Evolutionary conservation across 148 eudicot genomes (phyloP), one percentile per base, ranked within the genome.

Genomic region (Heliamphora exappendiculata): DNA sequence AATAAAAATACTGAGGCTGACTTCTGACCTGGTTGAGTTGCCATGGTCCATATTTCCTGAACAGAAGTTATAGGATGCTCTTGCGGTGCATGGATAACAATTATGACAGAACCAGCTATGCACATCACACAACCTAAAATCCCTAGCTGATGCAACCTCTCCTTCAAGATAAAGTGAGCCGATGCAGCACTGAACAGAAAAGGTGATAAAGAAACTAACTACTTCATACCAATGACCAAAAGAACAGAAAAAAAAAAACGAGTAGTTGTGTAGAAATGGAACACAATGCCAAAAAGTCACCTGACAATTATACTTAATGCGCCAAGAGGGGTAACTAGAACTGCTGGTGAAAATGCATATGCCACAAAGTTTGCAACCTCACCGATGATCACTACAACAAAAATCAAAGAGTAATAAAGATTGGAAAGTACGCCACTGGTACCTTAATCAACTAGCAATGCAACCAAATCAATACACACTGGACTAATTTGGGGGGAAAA

Each of bases 291-390:
- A 37, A 76, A 22, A 17, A 39, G 39, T 49, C 79, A 88, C 95
- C 95, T 89, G 44, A 87, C 83, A 36, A 89, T 91, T 60, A 90
- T 91, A 77, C 92, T 91, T 36, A 91, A 82, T 75, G 94, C 92
- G 10, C 94, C 94, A 71, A 90, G 84, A 78, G 94, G 94, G 0
- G 94, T 87, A 75, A 90, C 92, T 58, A 90, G 90, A 66, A 90
- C 85, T 36, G 94, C 90, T 37, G 94, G 94, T 26, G 94, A 92
- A 87, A 87, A 91, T 71, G 91, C 95, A 85, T 91, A 91, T 24
- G 95, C 95, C 72, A 87, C 91, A 57, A 85, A 91, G 72, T 91
- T 91, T 42, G 95, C 92, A 68, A 89, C 65, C 80, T 91, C 95
- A 42, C 95, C 95, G 75, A 89, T 53, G 28, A 87, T 78, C 92